phyloP scores from a whole-genome alignment of 2,329 filamentous ascomycete genomes.

The Monosporascus sp. region DNA sequence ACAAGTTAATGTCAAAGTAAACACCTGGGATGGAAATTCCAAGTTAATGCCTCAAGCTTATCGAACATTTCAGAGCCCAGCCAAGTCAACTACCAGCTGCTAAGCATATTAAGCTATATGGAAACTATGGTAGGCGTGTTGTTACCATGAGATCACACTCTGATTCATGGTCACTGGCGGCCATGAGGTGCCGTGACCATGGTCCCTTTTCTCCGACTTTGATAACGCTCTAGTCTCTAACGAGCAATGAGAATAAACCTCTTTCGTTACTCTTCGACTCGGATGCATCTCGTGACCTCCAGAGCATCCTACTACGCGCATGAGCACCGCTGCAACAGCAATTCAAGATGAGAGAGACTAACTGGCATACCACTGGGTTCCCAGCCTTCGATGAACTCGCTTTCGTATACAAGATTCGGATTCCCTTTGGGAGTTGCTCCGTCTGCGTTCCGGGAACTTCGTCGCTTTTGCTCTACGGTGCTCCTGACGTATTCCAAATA shows the following conservation, averaged over 20 bases:
- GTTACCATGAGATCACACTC: too few relatives aligned
- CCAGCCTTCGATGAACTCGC: constrained; percentile 56
- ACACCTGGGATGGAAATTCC: too few relatives aligned
- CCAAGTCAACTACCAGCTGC: too few relatives aligned
- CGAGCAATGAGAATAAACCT: not conserved
- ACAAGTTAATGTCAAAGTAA: too few relatives aligned
- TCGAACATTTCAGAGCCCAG: too few relatives aligned
- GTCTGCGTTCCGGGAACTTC: constrained; percentile 28
- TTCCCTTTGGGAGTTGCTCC: constrained; percentile 41
- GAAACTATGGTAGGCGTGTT: too few relatives aligned
- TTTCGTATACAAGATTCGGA: constrained; percentile 61
- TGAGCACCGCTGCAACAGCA: constrained; percentile 11
- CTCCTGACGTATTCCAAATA: constrained; percentile 67
- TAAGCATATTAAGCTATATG: too few relatives aligned
- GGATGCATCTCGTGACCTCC: constrained; percentile 58
- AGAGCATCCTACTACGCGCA: constrained; percentile 53
- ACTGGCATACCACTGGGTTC: constrained; percentile 63
- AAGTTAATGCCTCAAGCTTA: too few relatives aligned
- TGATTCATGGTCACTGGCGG: too few relatives aligned
- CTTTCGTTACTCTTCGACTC: constrained; percentile 19
- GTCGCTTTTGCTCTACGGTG: constrained; percentile 56
- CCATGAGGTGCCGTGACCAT: too few relatives aligned
- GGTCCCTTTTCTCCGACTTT: too few relatives aligned
- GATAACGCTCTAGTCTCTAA: too few relatives aligned
- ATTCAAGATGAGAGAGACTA: constrained; percentile 25